These are phyloP conservation scores for Westerdykella sp. DNA, from an alignment of 2,329 filamentous ascomycete species.

Conservation along the genomic window DNA sequence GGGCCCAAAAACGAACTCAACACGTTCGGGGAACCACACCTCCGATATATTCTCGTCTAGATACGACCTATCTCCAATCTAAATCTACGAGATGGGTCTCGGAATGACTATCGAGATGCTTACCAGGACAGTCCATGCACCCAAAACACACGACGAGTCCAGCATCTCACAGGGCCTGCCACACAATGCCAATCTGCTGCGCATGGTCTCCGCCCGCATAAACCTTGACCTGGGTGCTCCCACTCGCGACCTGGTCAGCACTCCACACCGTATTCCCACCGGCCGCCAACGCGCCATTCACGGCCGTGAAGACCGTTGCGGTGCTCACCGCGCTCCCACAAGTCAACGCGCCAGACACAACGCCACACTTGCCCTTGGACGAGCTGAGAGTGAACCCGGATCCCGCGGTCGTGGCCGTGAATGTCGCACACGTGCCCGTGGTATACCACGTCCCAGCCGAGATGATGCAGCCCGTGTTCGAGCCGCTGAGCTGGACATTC, in stretches of 20 bases:
- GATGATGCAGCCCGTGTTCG: slow-evolving; percentile 60
- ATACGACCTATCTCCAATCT: no score
- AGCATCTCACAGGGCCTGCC: neutral
- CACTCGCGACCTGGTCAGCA: slow-evolving; percentile 39
- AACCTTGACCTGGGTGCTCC: slow-evolving; percentile 41
- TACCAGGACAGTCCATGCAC: no score
- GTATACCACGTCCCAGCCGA: slow-evolving; percentile 61
- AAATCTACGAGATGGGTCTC: no score
- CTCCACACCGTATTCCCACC: slow-evolving; percentile 39
- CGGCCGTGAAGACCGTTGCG: slow-evolving; percentile 39
- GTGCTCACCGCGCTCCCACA: slow-evolving; percentile 47
- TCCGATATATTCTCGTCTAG: no score
- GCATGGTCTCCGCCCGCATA: slow-evolving; percentile 34
- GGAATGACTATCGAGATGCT: no score
- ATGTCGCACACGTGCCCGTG: slow-evolving; percentile 61
- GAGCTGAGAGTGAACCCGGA: slow-evolving; percentile 27
- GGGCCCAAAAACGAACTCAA: no score
- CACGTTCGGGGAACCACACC: no score
- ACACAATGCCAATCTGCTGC: neutral
- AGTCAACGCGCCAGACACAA: slow-evolving; percentile 48
- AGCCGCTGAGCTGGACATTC: slow-evolving; percentile 48
- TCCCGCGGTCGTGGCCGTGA: slow-evolving; percentile 42
- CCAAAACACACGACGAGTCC: no score
- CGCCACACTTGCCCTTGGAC: slow-evolving; percentile 46
- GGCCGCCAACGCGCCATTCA: slow-evolving; percentile 34